Percentiles rank a stretch among this genome's conserved stretches.
These are phyloP conservation scores for Pyricularia pennisetigena DNA, from an alignment of 2,329 filamentous ascomycete genomes.

Conservation along the genomic window DNA sequence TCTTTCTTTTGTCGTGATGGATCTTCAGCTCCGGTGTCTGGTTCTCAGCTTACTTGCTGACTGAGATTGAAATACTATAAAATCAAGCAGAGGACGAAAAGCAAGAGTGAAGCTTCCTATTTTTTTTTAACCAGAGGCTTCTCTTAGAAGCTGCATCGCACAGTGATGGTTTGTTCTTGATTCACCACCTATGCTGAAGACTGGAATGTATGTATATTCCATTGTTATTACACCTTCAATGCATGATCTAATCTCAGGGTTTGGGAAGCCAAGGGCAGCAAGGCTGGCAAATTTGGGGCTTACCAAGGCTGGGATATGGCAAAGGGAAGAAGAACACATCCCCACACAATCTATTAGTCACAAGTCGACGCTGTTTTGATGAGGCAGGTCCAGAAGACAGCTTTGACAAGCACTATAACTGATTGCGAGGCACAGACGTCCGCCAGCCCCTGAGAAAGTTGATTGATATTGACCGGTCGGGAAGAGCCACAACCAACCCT, in stretches of 20 bases:
- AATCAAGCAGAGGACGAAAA: too few relatives aligned
- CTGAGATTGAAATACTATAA: neutral
- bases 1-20: neutral
- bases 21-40: neutral
- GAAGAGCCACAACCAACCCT: neutral
- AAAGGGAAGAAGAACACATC: neutral
- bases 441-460: neutral
- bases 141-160: too few relatives aligned
- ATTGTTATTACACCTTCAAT: neutral
- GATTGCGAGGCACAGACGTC: neutral
- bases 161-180: neutral
- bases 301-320: neutral
- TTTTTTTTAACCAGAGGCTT: too few relatives aligned
- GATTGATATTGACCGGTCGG: neutral
- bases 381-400: neutral
- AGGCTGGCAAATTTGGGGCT: neutral
- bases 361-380: neutral
- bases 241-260: neutral
- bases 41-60: neutral
- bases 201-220: neutral
- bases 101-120: too few relatives aligned
- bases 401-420: neutral
- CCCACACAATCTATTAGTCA: neutral
- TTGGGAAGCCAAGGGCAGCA: neutral
- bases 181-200: neutral